Evolutionary conservation across 2,329 filamentous ascomycete species (phyloP).

Genomic region (Aphanocladium album): DNA sequence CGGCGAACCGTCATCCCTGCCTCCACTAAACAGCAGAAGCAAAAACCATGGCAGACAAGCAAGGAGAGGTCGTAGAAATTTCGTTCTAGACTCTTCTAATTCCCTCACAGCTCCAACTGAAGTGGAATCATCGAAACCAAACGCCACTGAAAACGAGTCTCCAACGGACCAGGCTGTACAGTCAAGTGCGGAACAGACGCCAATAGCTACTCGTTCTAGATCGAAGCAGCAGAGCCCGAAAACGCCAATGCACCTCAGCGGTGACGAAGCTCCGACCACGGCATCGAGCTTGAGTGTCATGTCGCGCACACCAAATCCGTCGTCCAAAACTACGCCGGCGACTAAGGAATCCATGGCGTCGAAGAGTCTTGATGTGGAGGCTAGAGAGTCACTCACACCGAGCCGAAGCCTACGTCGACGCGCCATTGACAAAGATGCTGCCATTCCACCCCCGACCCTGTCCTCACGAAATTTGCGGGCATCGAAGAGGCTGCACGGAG

Average conservation of each 20-base stretch:
- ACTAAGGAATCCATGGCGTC: conserved; percentile 28
- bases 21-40: conserved; percentile 15
- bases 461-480: conserved; percentile 4
- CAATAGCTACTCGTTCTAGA: conserved; percentile 2
- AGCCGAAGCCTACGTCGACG: conserved; percentile 12
- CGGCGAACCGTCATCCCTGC: conserved; percentile 26
- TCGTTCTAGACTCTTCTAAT: conserved; percentile 26
- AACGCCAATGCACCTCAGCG: neutral
- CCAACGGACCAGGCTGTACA: neutral
- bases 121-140: neutral
- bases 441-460: neutral
- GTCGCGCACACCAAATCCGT: conserved; percentile 34
- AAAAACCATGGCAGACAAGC: conserved; percentile 20
- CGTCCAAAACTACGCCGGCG: conserved; percentile 31
- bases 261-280: conserved; percentile 1
- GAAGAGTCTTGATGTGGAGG: conserved; percentile 19
- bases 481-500: neutral
- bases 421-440: neutral
- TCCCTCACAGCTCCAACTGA: neutral
- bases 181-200: neutral
- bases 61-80: conserved; percentile 19
- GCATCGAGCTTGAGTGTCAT: conserved; percentile 31
- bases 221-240: neutral
- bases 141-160: neutral
- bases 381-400: conserved; percentile 21